Percentiles rank a stretch among this genome's conserved stretches.
Conservation (phyloP, 2,329 filamentous ascomycete genomes). For the Raffaelea deltoideospora region DNA sequence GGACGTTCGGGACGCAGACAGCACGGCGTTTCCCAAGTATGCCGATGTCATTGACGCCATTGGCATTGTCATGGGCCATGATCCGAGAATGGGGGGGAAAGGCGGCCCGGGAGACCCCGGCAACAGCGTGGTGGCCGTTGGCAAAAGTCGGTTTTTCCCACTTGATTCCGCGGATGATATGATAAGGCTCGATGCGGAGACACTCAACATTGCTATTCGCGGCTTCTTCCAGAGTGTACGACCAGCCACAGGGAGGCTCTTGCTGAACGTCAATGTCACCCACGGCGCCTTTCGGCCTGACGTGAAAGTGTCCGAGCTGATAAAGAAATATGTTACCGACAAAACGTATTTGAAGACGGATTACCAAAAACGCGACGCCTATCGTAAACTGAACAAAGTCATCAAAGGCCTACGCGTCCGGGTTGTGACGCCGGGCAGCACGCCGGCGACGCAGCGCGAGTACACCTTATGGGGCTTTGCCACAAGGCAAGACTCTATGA, state of each 20-base stretch:
- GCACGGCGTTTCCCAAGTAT: slow-evolving; percentile 30
- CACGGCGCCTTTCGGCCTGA: slow-evolving; percentile 39
- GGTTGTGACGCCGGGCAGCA: slow-evolving; percentile 15
- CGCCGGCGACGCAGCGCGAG: slow-evolving; percentile 15
- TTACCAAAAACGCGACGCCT: no score
- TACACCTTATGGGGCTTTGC: slow-evolving; percentile 11
- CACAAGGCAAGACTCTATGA: slow-evolving; percentile 4
- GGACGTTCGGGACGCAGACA: slow-evolving; percentile 18
- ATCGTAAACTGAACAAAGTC: slow-evolving; percentile 3
- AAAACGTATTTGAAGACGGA: no score
- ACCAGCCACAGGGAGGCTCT: slow-evolving; percentile 34
- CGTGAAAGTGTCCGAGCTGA: slow-evolving; percentile 1
- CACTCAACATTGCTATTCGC: slow-evolving; percentile 26
- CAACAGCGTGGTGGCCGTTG: slow-evolving; percentile 23
- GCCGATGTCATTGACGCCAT: slow-evolving; percentile 33
- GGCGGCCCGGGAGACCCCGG: no score
- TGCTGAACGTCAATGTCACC: slow-evolving; percentile 40
- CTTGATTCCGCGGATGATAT: no score
- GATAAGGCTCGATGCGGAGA: no score
- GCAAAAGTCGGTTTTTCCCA: slow-evolving; percentile 33
- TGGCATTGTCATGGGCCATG: slow-evolving; percentile 34
- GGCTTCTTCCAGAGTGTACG: slow-evolving; percentile 42
- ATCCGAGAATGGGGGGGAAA: slow-evolving; percentile 23
- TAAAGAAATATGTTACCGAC: slow-evolving; percentile 1
- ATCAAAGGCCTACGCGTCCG: slow-evolving; percentile 12